A percentile compares a stretch with the other conserved stretches of the same genome.
Conservation (phyloP, 768 basidiomycete genomes). For the Cystoderma amianthinum region DNA sequence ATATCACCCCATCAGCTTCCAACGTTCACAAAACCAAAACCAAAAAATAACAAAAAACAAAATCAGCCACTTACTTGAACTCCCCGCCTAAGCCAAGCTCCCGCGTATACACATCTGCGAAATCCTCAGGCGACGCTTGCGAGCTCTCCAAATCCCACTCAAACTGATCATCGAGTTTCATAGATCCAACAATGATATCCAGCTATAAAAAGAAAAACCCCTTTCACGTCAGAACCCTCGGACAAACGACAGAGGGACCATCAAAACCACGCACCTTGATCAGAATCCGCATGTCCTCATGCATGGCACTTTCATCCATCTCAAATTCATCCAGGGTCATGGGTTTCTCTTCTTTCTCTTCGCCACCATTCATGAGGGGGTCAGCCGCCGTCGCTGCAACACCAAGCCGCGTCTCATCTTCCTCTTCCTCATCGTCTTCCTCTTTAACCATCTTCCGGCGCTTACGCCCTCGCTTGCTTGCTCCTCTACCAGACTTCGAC, state of each 20-base stretch:
- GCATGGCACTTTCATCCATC: conserved; percentile 55
- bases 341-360: conserved; percentile 31
- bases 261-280: conserved; percentile 63
- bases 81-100: conserved; percentile 90
- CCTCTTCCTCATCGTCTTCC: conserved; percentile 17
- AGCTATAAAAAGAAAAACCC: conserved; percentile 40
- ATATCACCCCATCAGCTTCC: no score
- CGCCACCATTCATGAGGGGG: conserved; percentile 27
- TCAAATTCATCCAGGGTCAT: conserved; percentile 56
- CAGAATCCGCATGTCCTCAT: conserved; percentile 87
- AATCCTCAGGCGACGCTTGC: conserved; percentile 82
- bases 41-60: neutral
- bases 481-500: conserved; percentile 14
- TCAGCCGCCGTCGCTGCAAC: neutral
- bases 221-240: neutral
- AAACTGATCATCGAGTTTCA: conserved; percentile 94
- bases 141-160: conserved; percentile 93
- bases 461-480: conserved; percentile 7
- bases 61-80: conserved; percentile 61
- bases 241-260: neutral
- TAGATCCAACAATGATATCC: conserved; percentile 89
- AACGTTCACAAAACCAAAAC: neutral
- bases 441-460: conserved; percentile 9
- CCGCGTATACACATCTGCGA: conserved; percentile 78
- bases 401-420: conserved; percentile 5